Evolutionary conservation across 345 rosid species (phyloP).

Genomic region (Hevea brasiliensis): DNA sequence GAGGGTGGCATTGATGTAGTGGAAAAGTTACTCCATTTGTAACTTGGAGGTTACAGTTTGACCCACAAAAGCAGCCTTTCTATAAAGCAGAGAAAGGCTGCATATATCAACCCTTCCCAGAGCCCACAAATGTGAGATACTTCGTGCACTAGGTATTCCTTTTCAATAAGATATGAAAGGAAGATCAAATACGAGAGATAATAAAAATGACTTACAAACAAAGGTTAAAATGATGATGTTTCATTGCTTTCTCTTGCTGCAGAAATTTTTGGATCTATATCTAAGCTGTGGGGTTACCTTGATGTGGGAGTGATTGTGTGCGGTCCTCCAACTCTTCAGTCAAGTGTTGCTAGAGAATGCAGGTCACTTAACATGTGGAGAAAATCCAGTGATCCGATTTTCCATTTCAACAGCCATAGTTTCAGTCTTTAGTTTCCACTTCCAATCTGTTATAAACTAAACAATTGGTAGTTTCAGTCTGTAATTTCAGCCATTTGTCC

Average conservation of each 20-base stretch:
- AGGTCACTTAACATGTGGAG: slow-evolving; percentile 54
- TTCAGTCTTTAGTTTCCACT: slow-evolving; percentile 52
- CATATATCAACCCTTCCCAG: too few relatives aligned
- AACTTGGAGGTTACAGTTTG: too few relatives aligned
- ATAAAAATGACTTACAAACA: too few relatives aligned
- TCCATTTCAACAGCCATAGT: slow-evolving; percentile 78
- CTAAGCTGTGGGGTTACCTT: slow-evolving; percentile 61
- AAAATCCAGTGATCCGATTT: slow-evolving; percentile 41
- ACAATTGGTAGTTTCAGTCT: too few relatives aligned
- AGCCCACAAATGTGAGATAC: too few relatives aligned
- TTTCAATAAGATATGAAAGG: background rate
- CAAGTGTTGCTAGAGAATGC: slow-evolving; percentile 73
- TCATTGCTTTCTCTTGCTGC: slow-evolving; percentile 12
- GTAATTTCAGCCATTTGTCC: too few relatives aligned
- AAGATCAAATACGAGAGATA: too few relatives aligned
- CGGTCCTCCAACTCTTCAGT: slow-evolving; percentile 72
- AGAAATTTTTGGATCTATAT: slow-evolving; percentile 57
- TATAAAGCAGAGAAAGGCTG: too few relatives aligned
- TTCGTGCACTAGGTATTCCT: too few relatives aligned
- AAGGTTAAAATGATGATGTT: background rate
- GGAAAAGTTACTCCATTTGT: too few relatives aligned
- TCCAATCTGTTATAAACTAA: background rate
- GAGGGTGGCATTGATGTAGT: too few relatives aligned
- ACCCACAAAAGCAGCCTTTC: too few relatives aligned
- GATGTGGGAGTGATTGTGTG: slow-evolving; percentile 82